A percentile compares a stretch with the other conserved stretches of the same genome.
Conservation (phyloP, 768 basidiomycete species). For the Megacollybia marginata region DNA sequence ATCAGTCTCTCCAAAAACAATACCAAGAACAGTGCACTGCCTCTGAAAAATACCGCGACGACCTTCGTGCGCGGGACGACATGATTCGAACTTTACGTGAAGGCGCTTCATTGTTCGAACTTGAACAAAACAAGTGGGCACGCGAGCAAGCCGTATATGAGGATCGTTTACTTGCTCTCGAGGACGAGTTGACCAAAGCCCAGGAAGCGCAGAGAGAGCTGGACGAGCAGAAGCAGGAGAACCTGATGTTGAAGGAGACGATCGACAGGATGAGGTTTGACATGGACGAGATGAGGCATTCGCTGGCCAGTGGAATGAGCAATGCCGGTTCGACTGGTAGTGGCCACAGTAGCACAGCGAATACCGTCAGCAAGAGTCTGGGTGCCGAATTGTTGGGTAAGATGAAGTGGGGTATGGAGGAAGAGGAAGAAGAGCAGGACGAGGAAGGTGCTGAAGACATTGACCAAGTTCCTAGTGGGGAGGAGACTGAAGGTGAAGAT, state of each 20-base stretch:
- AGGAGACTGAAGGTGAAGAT: constrained; percentile 61
- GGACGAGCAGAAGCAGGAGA: constrained; percentile 93
- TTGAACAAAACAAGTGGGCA: constrained; percentile 60
- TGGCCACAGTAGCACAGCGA: constrained; percentile 40
- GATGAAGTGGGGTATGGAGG: constrained; percentile 40
- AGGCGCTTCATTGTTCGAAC: constrained; percentile 45
- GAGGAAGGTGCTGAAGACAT: constrained; percentile 22
- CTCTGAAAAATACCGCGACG: constrained; percentile 72
- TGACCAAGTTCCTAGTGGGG: constrained; percentile 38
- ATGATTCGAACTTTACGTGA: constrained; percentile 62
- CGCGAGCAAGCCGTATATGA: constrained; percentile 70
- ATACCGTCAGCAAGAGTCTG: constrained; percentile 64
- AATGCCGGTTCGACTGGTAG: constrained; percentile 27
- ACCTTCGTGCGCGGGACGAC: constrained; percentile 69
- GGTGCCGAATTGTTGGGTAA: constrained; percentile 66
- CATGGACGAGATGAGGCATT: constrained; percentile 81
- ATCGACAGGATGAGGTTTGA: constrained; percentile 93
- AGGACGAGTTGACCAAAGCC: constrained; percentile 62
- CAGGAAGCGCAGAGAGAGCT: constrained; percentile 67
- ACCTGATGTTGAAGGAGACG: constrained; percentile 87
- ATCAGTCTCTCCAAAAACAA: constrained; percentile 74
- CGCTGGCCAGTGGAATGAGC: constrained; percentile 19
- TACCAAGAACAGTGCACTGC: constrained; percentile 85
- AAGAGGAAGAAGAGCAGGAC: constrained; percentile 25
- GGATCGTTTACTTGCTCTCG: constrained; percentile 60